phyloP scores from a whole-genome alignment of 805 yeast genomes.

The Ogataea allantospora region DNA sequence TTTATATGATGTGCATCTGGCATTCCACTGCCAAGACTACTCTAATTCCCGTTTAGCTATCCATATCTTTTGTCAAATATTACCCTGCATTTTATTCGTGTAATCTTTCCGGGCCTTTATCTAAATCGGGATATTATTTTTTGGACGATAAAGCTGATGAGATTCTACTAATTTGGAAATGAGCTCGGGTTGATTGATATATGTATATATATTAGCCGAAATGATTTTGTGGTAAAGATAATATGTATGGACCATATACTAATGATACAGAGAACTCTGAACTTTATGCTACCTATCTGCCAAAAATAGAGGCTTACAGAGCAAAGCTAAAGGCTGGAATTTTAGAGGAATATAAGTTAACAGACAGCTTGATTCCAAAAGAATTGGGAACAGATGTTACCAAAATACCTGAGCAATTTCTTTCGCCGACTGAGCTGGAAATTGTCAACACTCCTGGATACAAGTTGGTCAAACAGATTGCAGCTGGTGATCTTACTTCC shows the following conservation, averaged over 20 bases:
- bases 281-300: conserved; percentile 28
- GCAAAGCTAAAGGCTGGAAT: conserved; percentile 27
- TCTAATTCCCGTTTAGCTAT: no score
- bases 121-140: background rate
- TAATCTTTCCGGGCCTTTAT: background rate
- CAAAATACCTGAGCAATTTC: conserved; percentile 30
- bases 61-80: no score
- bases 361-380: conserved; percentile 21
- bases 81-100: no score
- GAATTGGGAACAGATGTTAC: conserved; percentile 26
- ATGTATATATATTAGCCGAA: no score
- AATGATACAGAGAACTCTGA: conserved; percentile 23
- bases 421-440: conserved; percentile 36
- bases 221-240: no score
- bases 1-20: conserved; percentile 4
- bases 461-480: conserved; percentile 35
- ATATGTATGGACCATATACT: conserved; percentile 13
- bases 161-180: no score
- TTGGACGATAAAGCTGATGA: no score
- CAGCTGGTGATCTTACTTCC: conserved; percentile 38
- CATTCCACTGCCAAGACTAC: no score
- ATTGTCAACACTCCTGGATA: conserved; percentile 42
- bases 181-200: background rate
- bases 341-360: conserved; percentile 26
- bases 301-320: conserved; percentile 35